Evolutionary conservation across 2,329 filamentous ascomycete species (phyloP).

Genomic region (Graphiopsis chlorocephala): DNA sequence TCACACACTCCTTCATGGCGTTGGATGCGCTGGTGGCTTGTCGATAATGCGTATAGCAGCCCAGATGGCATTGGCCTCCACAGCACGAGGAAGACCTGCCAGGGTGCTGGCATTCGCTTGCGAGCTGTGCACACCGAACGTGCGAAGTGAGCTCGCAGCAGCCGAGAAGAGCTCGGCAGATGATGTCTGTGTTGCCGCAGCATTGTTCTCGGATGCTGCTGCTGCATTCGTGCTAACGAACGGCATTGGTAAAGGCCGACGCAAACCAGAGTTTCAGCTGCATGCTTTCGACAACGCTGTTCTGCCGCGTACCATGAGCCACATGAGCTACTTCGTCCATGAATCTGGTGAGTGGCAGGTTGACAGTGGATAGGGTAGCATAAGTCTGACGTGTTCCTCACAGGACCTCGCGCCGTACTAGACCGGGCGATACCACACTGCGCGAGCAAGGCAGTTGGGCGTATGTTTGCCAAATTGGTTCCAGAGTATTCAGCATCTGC

Average conservation of each 20-base stretch:
- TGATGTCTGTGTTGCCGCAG: conserved; percentile 62
- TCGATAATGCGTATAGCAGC: conserved; percentile 46
- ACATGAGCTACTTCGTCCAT: conserved; percentile 5
- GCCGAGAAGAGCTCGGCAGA: conserved; percentile 54
- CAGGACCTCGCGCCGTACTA: conserved; percentile 16
- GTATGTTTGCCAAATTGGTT: conserved; percentile 14
- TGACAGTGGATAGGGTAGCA: neutral
- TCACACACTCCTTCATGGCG: conserved; percentile 36
- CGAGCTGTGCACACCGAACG: conserved; percentile 53
- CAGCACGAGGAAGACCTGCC: conserved; percentile 57
- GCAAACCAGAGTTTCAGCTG: conserved; percentile 33
- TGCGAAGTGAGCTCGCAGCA: conserved; percentile 57
- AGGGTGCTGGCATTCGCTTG: conserved; percentile 64
- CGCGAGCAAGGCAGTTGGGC: conserved; percentile 5
- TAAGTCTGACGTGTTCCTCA: neutral
- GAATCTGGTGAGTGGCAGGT: neutral
- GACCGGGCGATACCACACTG: conserved; percentile 27
- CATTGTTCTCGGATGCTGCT: conserved; percentile 69
- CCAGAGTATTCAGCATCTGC: neutral
- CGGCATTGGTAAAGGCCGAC: conserved; percentile 48
- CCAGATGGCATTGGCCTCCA: conserved; percentile 63
- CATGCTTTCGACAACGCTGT: conserved; percentile 64
- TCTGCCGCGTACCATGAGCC: neutral
- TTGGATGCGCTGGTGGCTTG: conserved; percentile 41
- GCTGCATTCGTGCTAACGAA: conserved; percentile 65